Evolutionary conservation across 495 filamentous ascomycete species (phyloP).

Genomic region (Choiromyces venosus): DNA sequence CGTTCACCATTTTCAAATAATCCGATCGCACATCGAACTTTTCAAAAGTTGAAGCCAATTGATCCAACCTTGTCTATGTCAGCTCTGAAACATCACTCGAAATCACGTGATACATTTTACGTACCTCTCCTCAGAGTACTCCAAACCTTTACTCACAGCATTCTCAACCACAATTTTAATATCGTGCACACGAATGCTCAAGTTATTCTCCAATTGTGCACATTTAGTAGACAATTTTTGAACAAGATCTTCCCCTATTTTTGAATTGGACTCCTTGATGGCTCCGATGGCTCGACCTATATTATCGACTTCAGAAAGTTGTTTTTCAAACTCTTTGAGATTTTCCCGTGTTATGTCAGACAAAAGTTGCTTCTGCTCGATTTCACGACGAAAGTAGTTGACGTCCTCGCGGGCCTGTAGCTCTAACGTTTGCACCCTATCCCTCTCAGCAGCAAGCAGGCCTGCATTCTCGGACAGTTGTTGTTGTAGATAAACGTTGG

Average conservation of each 20-base stretch:
- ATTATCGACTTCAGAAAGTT: not conserved
- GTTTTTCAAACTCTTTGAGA: not conserved
- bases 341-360: not conserved
- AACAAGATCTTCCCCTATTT: not conserved
- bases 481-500: constrained; percentile 25
- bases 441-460: constrained; percentile 32
- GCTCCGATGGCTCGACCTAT: not conserved
- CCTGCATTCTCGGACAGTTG: constrained; percentile 35
- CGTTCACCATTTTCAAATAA: not conserved
- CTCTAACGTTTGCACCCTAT: constrained; percentile 35
- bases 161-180: not conserved
- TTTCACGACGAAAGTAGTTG: not conserved
- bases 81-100: not conserved
- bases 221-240: not conserved
- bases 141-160: not conserved
- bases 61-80: not conserved
- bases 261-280: not conserved
- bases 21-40: not conserved
- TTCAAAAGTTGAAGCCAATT: not conserved
- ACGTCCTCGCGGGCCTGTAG: constrained; percentile 26
- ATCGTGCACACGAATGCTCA: not conserved
- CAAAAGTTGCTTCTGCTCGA: not conserved
- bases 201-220: not conserved
- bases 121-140: not conserved
- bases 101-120: not conserved